Conservation (phyloP, 2,329 filamentous ascomycete genomes). For the Cladosporium sphaerospermum region DNA sequence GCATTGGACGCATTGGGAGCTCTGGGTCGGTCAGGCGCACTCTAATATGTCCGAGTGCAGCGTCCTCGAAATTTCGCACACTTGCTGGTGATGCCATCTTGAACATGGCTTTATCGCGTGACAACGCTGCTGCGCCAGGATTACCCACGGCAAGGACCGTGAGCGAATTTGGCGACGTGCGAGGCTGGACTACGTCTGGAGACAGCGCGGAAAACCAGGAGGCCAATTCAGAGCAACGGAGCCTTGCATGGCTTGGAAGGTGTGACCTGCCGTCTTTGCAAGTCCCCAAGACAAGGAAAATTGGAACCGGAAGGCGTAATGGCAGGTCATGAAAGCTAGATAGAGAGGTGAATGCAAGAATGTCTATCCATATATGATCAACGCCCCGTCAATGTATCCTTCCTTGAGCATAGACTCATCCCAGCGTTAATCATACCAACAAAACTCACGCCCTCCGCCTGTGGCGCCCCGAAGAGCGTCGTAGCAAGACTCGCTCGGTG, state of each 20-base stretch:
- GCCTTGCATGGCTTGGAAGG: neutral
- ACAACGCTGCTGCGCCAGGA: no score
- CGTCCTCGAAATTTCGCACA: no score
- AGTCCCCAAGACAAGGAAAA: neutral
- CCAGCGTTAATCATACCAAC: neutral
- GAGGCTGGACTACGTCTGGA: neutral
- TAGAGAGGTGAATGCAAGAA: no score
- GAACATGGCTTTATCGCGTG: no score
- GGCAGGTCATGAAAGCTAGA: no score
- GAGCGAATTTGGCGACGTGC: neutral
- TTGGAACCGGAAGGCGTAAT: no score
- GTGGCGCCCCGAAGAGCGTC: neutral
- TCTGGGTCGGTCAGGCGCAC: no score
- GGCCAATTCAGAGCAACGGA: neutral
- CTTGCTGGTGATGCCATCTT: no score
- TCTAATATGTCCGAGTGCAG: no score
- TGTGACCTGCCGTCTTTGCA: neutral
- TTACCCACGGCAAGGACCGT: neutral
- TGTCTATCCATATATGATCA: no score
- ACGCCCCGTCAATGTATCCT: no score
- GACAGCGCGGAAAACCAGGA: neutral
- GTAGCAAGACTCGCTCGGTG: neutral
- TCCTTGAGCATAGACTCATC: neutral
- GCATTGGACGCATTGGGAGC: no score
- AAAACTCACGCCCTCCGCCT: slow-evolving; percentile 3